A percentile compares a stretch with the other conserved stretches of the same genome.
Evolutionary conservation across 2,329 filamentous ascomycete species (phyloP).

Genomic region (Exophiala sp.): DNA sequence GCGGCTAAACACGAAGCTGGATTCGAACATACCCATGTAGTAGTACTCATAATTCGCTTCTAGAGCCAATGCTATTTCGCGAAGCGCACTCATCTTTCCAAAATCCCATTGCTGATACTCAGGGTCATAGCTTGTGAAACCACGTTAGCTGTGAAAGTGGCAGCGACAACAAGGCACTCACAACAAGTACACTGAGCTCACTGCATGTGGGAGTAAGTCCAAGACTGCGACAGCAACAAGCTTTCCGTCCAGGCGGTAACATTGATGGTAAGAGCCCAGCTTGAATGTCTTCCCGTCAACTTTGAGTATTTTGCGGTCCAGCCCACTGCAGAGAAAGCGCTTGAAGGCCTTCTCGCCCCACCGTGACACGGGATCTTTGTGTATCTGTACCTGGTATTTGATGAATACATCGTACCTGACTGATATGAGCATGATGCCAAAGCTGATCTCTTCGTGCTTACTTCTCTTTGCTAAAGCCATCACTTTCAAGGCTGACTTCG

Average conservation of each 20-base stretch:
- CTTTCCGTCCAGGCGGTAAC: constrained; percentile 48
- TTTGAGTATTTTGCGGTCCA: constrained; percentile 39
- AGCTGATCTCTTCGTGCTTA: constrained; percentile 25
- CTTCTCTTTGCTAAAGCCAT: constrained; percentile 47
- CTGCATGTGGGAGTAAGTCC: constrained; percentile 45
- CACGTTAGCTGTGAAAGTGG: neutral
- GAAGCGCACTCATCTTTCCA: constrained; percentile 60
- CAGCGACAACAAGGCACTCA: constrained; percentile 29
- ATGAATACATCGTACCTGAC: constrained; percentile 44
- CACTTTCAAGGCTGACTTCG: constrained; percentile 47
- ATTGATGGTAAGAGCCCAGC: constrained; percentile 50
- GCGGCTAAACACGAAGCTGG: neutral
- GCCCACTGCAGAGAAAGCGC: constrained; percentile 46
- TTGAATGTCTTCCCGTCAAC: constrained; percentile 39
- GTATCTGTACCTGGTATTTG: constrained; percentile 46
- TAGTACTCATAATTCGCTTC: constrained; percentile 59
- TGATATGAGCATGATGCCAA: neutral
- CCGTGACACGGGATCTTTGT: constrained; percentile 43
- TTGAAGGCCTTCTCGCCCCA: constrained; percentile 46
- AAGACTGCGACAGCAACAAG: constrained; percentile 49
- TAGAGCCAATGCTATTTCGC: constrained; percentile 55
- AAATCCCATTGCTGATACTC: constrained; percentile 60
- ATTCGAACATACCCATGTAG: constrained; percentile 54
- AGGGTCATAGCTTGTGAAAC: constrained; percentile 51
- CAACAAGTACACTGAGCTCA: constrained; percentile 52